phyloP scores from a whole-genome alignment of 441 rosid genomes.

The Iberis amara region DNA sequence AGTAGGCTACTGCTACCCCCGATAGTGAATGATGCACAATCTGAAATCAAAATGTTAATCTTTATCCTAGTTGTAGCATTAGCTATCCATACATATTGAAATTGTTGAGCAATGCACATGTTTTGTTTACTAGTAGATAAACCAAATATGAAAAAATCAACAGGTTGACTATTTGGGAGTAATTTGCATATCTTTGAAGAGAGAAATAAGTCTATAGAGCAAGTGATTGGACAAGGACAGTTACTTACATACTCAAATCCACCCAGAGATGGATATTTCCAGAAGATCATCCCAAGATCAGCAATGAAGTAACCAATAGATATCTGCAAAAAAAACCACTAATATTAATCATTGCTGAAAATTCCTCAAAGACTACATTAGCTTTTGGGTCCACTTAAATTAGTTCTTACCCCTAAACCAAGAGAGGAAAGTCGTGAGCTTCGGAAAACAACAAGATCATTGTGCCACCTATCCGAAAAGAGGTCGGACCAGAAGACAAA shows the following conservation, averaged over 20 bases:
- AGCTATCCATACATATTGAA: conserved; percentile 3
- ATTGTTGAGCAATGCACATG: background rate
- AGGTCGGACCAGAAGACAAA: conserved; percentile 65
- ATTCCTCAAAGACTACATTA: conserved; percentile 7
- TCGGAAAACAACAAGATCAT: conserved; percentile 44
- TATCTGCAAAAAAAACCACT: conserved; percentile 40
- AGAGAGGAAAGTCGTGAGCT: conserved; percentile 38
- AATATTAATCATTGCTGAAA: background rate
- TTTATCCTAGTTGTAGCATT: conserved; percentile 10
- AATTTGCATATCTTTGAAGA: background rate
- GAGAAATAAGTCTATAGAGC: background rate
- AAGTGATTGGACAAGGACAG: conserved; percentile 16
- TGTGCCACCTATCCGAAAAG: conserved; percentile 43
- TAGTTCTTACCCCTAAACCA: conserved; percentile 34
- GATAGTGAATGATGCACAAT: conserved; percentile 56
- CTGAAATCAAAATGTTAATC: conserved; percentile 34
- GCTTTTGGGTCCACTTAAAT: background rate
- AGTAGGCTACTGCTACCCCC: conserved; percentile 52
- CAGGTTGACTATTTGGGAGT: background rate
- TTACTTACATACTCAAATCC: conserved; percentile 69
- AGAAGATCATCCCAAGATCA: conserved; percentile 61
- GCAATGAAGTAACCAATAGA: conserved; percentile 69
- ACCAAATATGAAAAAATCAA: background rate
- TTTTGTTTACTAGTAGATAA: background rate
- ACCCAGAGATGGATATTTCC: conserved; percentile 68